Evolutionary conservation across 805 yeast species (phyloP), one percentile per base, ranked within the genome.

Genomic region (Zygotorulaspora sp.): DNA sequence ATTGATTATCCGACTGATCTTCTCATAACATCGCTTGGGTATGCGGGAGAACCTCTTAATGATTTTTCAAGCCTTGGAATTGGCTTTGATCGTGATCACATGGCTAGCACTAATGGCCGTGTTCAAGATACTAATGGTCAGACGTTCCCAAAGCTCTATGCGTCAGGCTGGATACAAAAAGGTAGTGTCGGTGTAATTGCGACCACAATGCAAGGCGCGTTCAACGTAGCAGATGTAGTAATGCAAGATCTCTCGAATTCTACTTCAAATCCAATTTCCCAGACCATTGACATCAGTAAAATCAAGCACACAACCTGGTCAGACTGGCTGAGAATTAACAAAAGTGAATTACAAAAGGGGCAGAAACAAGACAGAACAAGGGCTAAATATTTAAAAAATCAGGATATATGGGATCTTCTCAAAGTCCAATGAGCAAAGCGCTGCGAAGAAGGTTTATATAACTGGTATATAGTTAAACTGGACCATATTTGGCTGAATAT

Each of bases 161-260:
- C 84, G 2, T 68, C 88, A 6, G 98, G 98, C 0, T 92, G 98
- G 98, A 80, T 88, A 32, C 77, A 83, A 40, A 78, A 75, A 35
- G 95, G 95, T 1, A 83, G 95, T 6, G 73, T 74, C 19, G 98
- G 98, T 1, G 94, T 87, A 3, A 92, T 92, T 47, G 94, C 95
- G 12, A 72, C 85, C 10, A 87, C 97, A 0, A 84, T 90, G 82
- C 74, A 81, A 72, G 88, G 83, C 42, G 77, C 96, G 1, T 80
- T 80, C 45, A 73, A 77, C 6, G 80, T 90, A 0, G 90, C 87
- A 0, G 85, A 78, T 18, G 63, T 70, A 9, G 68, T 92, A 0
- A 52, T 78, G 12, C 65, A 70, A 24, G 95, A 87, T 50, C 61
- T 72, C 16, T 42, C 62, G n/a, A 3, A 9, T 33, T 15, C 9